These are phyloP conservation scores for Rubia peregrina DNA, from an alignment of 305 asterid genomes.

Conservation along the genomic window DNA sequence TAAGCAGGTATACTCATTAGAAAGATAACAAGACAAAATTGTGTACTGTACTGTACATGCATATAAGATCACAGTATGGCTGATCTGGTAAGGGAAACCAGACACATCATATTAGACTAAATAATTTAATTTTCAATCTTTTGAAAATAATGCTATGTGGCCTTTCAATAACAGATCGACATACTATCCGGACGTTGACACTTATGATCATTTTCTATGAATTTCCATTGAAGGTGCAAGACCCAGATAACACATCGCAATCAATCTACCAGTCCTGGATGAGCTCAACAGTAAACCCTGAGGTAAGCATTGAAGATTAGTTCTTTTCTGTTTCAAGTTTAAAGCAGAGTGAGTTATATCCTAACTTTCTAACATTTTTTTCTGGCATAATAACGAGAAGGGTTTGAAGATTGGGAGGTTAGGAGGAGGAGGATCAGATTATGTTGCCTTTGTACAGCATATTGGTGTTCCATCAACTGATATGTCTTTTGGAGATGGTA, in stretches of 20 bases:
- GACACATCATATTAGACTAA: neutral
- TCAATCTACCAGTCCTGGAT: constrained; percentile 76
- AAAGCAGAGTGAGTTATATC: constrained; percentile 7
- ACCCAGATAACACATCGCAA: constrained; percentile 81
- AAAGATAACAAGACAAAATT: constrained; percentile 4
- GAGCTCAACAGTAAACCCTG: constrained; percentile 31
- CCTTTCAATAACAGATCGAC: neutral
- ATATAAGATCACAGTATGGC: neutral
- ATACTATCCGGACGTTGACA: neutral
- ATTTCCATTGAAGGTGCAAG: constrained; percentile 41
- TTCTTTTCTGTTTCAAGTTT: neutral
- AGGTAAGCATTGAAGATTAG: constrained; percentile 29
- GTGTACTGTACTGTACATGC: neutral
- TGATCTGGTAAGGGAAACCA: neutral
- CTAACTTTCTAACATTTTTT: neutral
- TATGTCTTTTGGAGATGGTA: constrained; percentile 57
- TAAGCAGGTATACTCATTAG: constrained; percentile 43
- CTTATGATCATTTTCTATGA: constrained; percentile 7
- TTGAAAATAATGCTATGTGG: neutral
- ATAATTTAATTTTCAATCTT: neutral
- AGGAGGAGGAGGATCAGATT: constrained; percentile 80
- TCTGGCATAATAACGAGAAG: constrained; percentile 14
- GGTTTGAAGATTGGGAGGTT: constrained; percentile 57
- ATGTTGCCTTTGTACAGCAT: constrained; percentile 73
- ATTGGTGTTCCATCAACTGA: constrained; percentile 69